Conservation (phyloP, 2,329 filamentous ascomycete genomes). For the Alternaria arbusti region DNA sequence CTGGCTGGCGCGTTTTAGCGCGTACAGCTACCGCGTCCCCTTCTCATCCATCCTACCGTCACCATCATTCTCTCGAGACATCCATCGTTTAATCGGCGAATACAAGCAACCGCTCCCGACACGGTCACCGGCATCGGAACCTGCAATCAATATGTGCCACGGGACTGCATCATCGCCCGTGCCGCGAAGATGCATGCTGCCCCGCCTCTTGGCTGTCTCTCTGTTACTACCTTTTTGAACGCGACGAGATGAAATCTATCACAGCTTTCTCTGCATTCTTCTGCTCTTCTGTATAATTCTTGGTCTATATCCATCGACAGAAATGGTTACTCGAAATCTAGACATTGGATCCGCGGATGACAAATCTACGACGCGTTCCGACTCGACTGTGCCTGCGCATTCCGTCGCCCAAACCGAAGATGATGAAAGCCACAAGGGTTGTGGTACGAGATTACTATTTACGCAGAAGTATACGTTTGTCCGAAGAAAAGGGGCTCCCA, state of each 20-base stretch:
- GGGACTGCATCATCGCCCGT: neutral
- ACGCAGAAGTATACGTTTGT: too few relatives aligned
- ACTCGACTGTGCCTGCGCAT: neutral
- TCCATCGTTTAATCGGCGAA: too few relatives aligned
- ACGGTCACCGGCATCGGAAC: neutral
- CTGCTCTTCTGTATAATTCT: fast-evolving
- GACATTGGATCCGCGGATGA: neutral
- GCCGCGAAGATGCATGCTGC: neutral
- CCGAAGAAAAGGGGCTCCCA: too few relatives aligned
- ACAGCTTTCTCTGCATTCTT: neutral
- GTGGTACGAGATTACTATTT: too few relatives aligned
- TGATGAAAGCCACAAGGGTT: neutral
- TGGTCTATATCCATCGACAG: too few relatives aligned
- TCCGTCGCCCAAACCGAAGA: fast-evolving
- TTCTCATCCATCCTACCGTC: neutral
- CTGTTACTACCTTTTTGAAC: neutral
- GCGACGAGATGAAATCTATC: neutral
- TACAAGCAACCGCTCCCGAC: too few relatives aligned
- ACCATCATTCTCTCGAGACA: neutral
- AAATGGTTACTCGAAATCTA: too few relatives aligned
- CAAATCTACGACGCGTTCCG: neutral
- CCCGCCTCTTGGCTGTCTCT: neutral
- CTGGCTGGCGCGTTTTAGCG: neutral
- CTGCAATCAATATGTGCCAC: neutral
- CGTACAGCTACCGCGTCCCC: neutral